A percentile compares a stretch with the other conserved stretches of the same genome.
Conservation (phyloP, 495 filamentous ascomycete species). For the Collariella sp. region DNA sequence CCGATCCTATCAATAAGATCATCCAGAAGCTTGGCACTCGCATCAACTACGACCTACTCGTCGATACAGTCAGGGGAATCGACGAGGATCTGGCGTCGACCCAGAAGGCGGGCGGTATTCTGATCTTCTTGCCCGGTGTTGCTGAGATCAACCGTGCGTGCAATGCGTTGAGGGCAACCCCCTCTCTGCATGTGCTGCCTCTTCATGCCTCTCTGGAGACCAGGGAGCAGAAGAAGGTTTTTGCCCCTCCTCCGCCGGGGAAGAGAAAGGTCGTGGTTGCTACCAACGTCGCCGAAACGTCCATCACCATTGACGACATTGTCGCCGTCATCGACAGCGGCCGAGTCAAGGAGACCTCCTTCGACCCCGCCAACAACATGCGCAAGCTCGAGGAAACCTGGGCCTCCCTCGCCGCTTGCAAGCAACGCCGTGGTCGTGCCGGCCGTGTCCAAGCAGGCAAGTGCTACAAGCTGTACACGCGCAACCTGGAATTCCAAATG, state of each 20-base stretch:
- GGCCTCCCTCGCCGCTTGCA: conserved; percentile 90
- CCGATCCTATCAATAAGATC: conserved; percentile 49
- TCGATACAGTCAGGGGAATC: conserved; percentile 67
- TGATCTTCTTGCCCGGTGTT: conserved; percentile 84
- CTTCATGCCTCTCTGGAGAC: conserved; percentile 88
- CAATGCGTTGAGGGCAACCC: conserved; percentile 56
- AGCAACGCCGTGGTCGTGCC: conserved; percentile 91
- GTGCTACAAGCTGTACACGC: conserved; percentile 94
- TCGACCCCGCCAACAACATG: conserved; percentile 88
- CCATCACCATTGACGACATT: conserved; percentile 95
- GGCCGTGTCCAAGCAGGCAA: conserved; percentile 82
- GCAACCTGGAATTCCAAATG: conserved; percentile 78
- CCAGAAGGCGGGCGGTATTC: conserved; percentile 67
- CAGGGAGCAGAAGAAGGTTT: conserved; percentile 78
- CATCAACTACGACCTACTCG: conserved; percentile 89
- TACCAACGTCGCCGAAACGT: conserved; percentile 96
- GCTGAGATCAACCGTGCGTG: conserved; percentile 82
- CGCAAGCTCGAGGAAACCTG: conserved; percentile 89
- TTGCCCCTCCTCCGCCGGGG: conserved; percentile 62
- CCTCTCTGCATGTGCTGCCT: conserved; percentile 70
- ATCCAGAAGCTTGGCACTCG: conserved; percentile 71
- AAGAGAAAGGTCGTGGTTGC: conserved; percentile 87
- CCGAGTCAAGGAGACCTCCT: conserved; percentile 91
- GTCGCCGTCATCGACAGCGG: conserved; percentile 95
- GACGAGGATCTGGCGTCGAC: conserved; percentile 56